phyloP scores from a whole-genome alignment of 352 stramenopile genomes.

The Globisporangium solare region DNA sequence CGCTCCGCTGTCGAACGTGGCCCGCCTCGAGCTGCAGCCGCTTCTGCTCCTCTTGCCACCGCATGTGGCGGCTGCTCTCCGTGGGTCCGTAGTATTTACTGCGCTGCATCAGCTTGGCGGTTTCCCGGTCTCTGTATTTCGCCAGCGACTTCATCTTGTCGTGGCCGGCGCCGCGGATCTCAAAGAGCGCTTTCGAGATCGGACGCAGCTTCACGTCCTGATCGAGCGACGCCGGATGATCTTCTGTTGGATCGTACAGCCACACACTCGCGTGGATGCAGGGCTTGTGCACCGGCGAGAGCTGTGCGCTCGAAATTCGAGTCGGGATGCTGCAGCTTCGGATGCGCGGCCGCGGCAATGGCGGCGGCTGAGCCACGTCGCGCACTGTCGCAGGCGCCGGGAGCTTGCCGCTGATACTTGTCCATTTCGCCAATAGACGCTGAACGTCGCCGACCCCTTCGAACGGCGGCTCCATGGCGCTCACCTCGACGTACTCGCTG shows the following conservation, averaged over 20 bases:
- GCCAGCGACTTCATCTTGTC: slow-evolving; percentile 52
- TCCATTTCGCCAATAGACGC: slow-evolving; percentile 21
- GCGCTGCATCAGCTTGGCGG: slow-evolving; percentile 48
- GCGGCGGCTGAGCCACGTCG: neutral
- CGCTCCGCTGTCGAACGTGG: slow-evolving; percentile 20
- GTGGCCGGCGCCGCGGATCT: slow-evolving; percentile 57
- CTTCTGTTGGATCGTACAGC: slow-evolving; percentile 64
- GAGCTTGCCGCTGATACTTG: slow-evolving; percentile 13
- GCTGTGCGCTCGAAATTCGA: slow-evolving; percentile 17
- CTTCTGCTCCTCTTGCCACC: slow-evolving; percentile 70
- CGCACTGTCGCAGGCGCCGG: neutral
- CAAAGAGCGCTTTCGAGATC: slow-evolving; percentile 72
- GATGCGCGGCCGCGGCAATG: neutral
- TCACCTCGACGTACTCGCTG: slow-evolving; percentile 56
- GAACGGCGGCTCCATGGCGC: slow-evolving; percentile 16
- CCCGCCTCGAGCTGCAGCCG: slow-evolving; percentile 29
- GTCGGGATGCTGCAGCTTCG: slow-evolving; percentile 1
- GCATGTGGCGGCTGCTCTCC: slow-evolving; percentile 70
- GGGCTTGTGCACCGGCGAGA: slow-evolving; percentile 17
- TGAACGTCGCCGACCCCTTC: slow-evolving; percentile 20
- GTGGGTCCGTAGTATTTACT: slow-evolving; percentile 79
- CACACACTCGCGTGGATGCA: slow-evolving; percentile 43
- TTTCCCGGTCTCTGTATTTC: slow-evolving; percentile 48
- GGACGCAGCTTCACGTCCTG: slow-evolving; percentile 66
- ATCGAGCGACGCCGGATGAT: slow-evolving; percentile 18